phyloP scores from a whole-genome alignment of 1,139 yeast genomes.

The Maudiozyma humilis region DNA sequence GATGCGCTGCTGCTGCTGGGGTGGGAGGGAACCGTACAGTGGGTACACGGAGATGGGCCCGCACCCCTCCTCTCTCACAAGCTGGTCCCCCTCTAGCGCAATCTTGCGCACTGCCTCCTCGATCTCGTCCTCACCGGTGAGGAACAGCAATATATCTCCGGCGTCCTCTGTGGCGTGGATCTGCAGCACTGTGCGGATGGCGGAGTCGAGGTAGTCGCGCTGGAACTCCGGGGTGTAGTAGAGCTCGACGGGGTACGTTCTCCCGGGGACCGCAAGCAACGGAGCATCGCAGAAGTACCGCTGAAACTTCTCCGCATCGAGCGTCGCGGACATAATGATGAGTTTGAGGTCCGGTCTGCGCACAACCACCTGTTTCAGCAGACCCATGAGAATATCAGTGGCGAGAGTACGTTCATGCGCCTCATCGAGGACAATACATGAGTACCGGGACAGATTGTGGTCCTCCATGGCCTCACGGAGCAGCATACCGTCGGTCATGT shows the following conservation, averaged over 20 bases:
- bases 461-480: constrained; percentile 97
- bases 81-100: constrained; percentile 77
- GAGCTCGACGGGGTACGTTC: constrained; percentile 95
- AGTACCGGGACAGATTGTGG: constrained; percentile 68
- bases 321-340: constrained; percentile 94
- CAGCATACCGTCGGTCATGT: constrained; percentile 99
- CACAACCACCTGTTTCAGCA: constrained; percentile 68
- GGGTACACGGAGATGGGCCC: constrained; percentile 91
- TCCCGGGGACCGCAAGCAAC: constrained; percentile 89
- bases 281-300: constrained; percentile 86
- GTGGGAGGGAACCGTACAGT: constrained; percentile 91
- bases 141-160: constrained; percentile 81
- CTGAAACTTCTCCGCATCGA: constrained; percentile 95
- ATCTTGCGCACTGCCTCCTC: constrained; percentile 93
- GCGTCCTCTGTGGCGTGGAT: constrained; percentile 94
- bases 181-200: constrained; percentile 88
- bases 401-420: constrained; percentile 97
- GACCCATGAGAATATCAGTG: constrained; percentile 94
- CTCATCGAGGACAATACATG: constrained; percentile 90
- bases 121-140: constrained; percentile 97
- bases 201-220: constrained; percentile 88
- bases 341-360: constrained; percentile 85
- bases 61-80: constrained; percentile 77
- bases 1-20: constrained; percentile 86
- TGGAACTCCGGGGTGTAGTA: constrained; percentile 96